phyloP scores from a whole-genome alignment of 441 rosid genomes.

The Eugenia klotzschiana region DNA sequence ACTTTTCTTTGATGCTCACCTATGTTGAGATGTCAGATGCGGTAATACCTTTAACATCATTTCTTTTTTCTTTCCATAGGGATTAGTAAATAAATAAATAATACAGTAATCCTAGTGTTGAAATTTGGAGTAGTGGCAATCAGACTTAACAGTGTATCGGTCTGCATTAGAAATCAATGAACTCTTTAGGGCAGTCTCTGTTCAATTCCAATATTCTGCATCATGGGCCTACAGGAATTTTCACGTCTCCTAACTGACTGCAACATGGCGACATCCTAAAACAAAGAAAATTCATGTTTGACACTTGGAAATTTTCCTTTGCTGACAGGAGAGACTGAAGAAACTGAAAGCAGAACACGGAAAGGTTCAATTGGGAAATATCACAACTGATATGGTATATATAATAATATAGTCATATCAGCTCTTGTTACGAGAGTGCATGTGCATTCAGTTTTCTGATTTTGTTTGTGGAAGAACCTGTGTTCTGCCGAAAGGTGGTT shows the following conservation, averaged over 20 bases:
- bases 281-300: not conserved
- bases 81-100: not conserved
- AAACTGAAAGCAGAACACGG: conserved; percentile 71
- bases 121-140: not conserved
- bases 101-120: not conserved
- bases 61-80: not conserved
- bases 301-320: not conserved
- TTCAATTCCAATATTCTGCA: not conserved
- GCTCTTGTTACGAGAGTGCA: not conserved
- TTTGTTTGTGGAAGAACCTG: not conserved
- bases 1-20: not conserved
- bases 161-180: not conserved
- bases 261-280: not conserved
- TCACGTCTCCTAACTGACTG: not conserved
- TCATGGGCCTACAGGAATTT: not conserved
- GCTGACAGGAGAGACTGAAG: conserved; percentile 68
- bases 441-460: not conserved
- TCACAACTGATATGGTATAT: conserved; percentile 82
- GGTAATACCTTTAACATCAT: not conserved
- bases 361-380: conserved; percentile 76
- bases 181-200: not conserved
- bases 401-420: not conserved
- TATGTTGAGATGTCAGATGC: not conserved
- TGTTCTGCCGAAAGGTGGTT: not conserved
- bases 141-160: not conserved